phyloP scores from a whole-genome alignment of 2,329 filamentous ascomycete species.

The Fusarium agapanthi region DNA sequence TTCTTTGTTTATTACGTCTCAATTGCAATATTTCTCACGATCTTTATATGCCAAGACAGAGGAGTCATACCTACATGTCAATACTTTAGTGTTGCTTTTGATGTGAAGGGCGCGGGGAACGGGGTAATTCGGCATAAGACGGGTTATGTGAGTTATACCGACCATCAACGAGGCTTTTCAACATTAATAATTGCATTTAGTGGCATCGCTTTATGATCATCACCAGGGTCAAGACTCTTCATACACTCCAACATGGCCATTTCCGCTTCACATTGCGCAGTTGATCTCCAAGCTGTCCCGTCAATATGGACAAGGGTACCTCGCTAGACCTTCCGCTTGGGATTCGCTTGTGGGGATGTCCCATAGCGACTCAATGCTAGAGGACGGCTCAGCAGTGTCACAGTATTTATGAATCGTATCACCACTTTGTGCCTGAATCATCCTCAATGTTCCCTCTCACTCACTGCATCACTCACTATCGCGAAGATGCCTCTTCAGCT shows the following conservation, averaged over 20 bases:
- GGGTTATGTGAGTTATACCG: neutral
- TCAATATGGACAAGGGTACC: slow-evolving; percentile 2
- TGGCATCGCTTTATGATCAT: neutral
- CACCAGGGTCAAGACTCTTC: neutral
- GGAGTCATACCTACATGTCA: neutral
- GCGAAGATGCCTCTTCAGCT: slow-evolving; percentile 42
- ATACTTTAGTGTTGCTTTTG: slow-evolving; percentile 12
- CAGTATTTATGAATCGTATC: neutral
- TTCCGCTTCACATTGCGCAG: neutral
- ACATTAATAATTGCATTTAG: neutral
- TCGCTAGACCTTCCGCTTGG: neutral
- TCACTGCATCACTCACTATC: neutral
- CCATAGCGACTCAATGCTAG: neutral
- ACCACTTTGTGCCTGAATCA: neutral
- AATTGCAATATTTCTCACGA: neutral
- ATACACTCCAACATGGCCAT: neutral
- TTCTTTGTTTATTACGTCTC: neutral
- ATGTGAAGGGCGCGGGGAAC: slow-evolving; percentile 30
- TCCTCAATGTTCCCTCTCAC: neutral
- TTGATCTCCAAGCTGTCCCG: neutral
- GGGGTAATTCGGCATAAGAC: neutral
- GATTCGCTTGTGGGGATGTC: slow-evolving; percentile 15
- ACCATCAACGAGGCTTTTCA: neutral
- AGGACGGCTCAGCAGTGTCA: neutral
- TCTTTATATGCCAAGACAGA: slow-evolving; percentile 3